phyloP scores from a whole-genome alignment of 2,329 filamentous ascomycete genomes.

The Ceratocystis variospora region DNA sequence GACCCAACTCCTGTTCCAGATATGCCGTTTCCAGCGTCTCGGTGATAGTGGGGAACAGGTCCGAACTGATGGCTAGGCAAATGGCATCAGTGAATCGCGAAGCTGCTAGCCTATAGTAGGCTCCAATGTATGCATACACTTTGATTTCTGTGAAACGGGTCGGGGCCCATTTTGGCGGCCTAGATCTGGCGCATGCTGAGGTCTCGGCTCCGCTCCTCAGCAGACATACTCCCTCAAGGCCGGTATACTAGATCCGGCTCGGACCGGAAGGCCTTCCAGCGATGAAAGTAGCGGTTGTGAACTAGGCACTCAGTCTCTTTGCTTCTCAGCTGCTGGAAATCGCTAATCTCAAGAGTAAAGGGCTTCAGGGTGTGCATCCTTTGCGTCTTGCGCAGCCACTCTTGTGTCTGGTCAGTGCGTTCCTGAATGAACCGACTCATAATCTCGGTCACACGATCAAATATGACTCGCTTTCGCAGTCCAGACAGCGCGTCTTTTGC shows the following conservation, averaged over 20 bases:
- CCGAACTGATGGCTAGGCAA: conserved; percentile 35
- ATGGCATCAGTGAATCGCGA: conserved; percentile 48
- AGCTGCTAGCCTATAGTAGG: conserved; percentile 56
- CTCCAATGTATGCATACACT: conserved; percentile 49
- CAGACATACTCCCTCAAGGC: conserved; percentile 34
- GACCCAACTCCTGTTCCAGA: conserved; percentile 33
- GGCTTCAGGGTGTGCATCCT: conserved; percentile 40
- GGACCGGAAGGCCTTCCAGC: conserved; percentile 32
- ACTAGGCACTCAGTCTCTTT: conserved; percentile 35
- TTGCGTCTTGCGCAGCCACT: conserved; percentile 34
- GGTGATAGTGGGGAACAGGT: conserved; percentile 35
- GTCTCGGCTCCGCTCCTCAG: conserved; percentile 36
- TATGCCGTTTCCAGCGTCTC: conserved; percentile 23
- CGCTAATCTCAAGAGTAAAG: conserved; percentile 42
- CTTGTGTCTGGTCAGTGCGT: conserved; percentile 27
- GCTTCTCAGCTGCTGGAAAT: conserved; percentile 33
- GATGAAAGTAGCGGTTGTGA: conserved; percentile 36
- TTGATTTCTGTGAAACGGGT: conserved; percentile 49
- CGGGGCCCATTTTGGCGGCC: conserved; percentile 36
- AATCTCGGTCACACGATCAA: conserved; percentile 32
- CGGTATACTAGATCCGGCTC: conserved; percentile 22
- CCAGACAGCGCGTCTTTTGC: conserved; percentile 35
- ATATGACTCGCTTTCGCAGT: conserved; percentile 37
- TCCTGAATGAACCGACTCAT: conserved; percentile 33
- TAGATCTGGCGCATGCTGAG: conserved; percentile 31